Conservation (phyloP, 257 asterid species). For the Capsicum chinense region DNA sequence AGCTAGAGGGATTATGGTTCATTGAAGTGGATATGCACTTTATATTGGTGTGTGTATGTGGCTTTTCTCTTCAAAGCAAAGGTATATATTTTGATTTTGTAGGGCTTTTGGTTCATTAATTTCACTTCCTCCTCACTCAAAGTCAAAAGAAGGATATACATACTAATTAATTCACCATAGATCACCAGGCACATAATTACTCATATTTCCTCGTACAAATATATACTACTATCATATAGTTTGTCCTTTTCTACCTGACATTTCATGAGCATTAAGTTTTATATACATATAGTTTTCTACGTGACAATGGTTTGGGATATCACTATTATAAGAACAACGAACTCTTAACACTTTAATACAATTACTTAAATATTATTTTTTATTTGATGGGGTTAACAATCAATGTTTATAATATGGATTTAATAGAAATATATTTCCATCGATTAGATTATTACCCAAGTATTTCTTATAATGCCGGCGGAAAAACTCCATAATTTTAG, state of each 20-base stretch:
- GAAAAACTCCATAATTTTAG: background rate
- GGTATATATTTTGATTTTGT: constrained; percentile 41
- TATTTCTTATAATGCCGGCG: background rate
- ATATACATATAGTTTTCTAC: background rate
- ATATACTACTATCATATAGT: background rate
- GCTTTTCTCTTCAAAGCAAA: constrained; percentile 61
- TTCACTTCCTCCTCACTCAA: constrained; percentile 71
- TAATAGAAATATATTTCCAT: background rate
- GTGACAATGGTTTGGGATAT: background rate
- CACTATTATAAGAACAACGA: too few species aligned
- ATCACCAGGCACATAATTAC: constrained; percentile 32
- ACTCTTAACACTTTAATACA: background rate
- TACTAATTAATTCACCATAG: background rate
- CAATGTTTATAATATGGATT: background rate
- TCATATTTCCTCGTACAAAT: constrained; percentile 16
- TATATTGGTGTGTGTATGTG: constrained; percentile 31
- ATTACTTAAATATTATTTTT: too few species aligned
- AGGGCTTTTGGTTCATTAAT: constrained; percentile 28
- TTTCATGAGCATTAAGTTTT: constrained; percentile 24
- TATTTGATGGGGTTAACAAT: background rate
- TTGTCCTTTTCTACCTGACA: constrained; percentile 51
- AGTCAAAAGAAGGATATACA: constrained; percentile 31
- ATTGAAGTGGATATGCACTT: constrained; percentile 32
- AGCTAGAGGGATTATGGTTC: background rate
- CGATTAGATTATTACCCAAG: background rate